A percentile compares a stretch with the other conserved stretches of the same genome.
Evolutionary conservation across 2,329 filamentous ascomycete genomes (phyloP).

Genomic region (Sporothrix mexicana): DNA sequence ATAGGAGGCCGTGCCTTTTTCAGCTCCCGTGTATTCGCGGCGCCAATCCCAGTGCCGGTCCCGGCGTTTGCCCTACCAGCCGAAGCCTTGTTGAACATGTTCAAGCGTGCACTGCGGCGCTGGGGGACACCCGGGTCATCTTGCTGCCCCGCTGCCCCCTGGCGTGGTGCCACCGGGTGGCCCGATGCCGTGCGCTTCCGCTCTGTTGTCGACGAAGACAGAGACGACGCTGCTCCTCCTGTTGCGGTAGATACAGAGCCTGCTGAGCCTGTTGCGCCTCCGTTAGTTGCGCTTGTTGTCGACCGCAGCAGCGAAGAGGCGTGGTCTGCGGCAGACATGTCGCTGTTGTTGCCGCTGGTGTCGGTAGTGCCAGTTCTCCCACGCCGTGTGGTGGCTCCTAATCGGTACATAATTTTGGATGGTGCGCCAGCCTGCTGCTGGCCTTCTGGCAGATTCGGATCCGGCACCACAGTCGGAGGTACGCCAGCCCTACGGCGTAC

Average conservation of each 20-base stretch:
- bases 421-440: conserved; percentile 47
- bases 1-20: conserved; percentile 82
- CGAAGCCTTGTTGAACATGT: conserved; percentile 72
- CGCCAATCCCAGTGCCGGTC: conserved; percentile 58
- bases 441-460: conserved; percentile 49
- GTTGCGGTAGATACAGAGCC: conserved; percentile 34
- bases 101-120: conserved; percentile 73
- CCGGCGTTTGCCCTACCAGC: conserved; percentile 67
- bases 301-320: conserved; percentile 48
- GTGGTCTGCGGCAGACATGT: conserved; percentile 48
- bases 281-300: conserved; percentile 33
- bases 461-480: conserved; percentile 54
- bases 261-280: conserved; percentile 13
- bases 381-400: conserved; percentile 51
- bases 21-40: conserved; percentile 71
- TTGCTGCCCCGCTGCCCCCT: conserved; percentile 53
- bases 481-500: conserved; percentile 60
- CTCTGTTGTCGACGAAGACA: conserved; percentile 58
- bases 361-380: conserved; percentile 49
- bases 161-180: conserved; percentile 64
- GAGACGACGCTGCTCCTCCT: conserved; percentile 39
- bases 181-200: conserved; percentile 94
- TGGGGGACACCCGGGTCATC: conserved; percentile 69
- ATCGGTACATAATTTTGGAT: conserved; percentile 67
- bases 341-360: conserved; percentile 30